phyloP scores from a whole-genome alignment of 2,329 filamentous ascomycete genomes.

The Elsinoe fawcettii region DNA sequence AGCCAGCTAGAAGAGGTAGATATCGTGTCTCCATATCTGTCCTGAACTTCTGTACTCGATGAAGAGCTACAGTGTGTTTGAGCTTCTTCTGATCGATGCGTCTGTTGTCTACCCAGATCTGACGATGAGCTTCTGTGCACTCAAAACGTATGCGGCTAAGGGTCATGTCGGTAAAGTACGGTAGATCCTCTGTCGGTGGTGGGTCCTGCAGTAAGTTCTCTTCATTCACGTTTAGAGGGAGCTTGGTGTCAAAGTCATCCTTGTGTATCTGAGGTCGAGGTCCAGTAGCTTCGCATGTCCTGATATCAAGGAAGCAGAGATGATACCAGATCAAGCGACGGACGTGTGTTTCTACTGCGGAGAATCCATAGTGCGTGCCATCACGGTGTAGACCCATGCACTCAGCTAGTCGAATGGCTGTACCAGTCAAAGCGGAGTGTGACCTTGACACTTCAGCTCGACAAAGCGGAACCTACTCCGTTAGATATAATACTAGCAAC shows the following conservation, averaged over 20 bases:
- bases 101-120: constrained; percentile 61
- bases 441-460: constrained; percentile 63
- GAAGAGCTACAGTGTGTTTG: constrained; percentile 55
- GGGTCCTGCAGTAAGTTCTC: constrained; percentile 46
- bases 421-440: constrained; percentile 64
- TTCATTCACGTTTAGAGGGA: constrained; percentile 65
- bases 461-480: constrained; percentile 57
- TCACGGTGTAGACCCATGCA: constrained; percentile 72
- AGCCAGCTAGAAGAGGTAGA: constrained; percentile 52
- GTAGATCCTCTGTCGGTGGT: constrained; percentile 38
- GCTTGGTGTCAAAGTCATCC: constrained; percentile 66
- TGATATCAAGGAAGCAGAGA: constrained; percentile 66
- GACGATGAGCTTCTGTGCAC: constrained; percentile 63
- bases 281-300: constrained; percentile 66
- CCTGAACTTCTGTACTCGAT: constrained; percentile 62
- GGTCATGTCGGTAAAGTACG: constrained; percentile 60
- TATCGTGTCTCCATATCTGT: constrained; percentile 59
- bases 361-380: constrained; percentile 57
- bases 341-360: constrained; percentile 61
- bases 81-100: constrained; percentile 55
- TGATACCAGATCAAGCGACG: constrained; percentile 70
- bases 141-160: constrained; percentile 63
- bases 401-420: constrained; percentile 65
- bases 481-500: too few relatives aligned
- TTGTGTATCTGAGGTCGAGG: constrained; percentile 62